Percentiles rank a stretch among this genome's conserved stretches.
These are phyloP conservation scores for Aspergillus steynii DNA, from an alignment of 495 filamentous ascomycete species.

Conservation along the genomic window DNA sequence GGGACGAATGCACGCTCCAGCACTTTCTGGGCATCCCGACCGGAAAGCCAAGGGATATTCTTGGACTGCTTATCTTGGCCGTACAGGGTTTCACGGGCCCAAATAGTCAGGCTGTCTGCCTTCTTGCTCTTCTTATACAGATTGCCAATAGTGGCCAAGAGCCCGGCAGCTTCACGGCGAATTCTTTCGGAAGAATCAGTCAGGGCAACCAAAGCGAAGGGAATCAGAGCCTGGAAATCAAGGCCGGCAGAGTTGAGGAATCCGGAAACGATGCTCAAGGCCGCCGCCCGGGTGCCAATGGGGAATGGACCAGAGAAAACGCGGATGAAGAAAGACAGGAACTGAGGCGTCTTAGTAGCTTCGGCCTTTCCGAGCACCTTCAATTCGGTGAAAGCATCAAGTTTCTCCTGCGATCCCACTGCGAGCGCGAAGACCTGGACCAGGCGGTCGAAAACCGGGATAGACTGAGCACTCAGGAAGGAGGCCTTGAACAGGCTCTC, in stretches of 20 bases:
- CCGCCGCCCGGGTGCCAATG: constrained; percentile 62
- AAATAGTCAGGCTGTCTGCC: constrained; percentile 32
- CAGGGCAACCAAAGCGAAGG: constrained; percentile 73
- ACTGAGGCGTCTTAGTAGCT: constrained; percentile 61
- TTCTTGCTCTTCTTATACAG: constrained; percentile 50
- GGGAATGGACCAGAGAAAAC: constrained; percentile 74
- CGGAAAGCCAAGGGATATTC: constrained; percentile 58
- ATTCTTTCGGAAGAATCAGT: constrained; percentile 72
- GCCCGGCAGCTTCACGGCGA: constrained; percentile 69
- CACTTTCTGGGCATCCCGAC: constrained; percentile 56
- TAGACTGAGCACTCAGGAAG: constrained; percentile 36
- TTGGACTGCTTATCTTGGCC: constrained; percentile 50
- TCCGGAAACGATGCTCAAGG: constrained; percentile 59
- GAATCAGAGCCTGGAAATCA: constrained; percentile 76
- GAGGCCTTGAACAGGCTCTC: constrained; percentile 32
- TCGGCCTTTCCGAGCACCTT: constrained; percentile 57
- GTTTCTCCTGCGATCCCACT: constrained; percentile 45
- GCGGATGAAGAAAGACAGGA: constrained; percentile 73
- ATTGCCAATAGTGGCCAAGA: constrained; percentile 49
- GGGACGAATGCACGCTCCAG: constrained; percentile 65
- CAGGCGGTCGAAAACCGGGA: constrained; percentile 54
- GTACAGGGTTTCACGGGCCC: constrained; percentile 59
- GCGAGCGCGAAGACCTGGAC: constrained; percentile 64
- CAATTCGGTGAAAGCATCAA: constrained; percentile 58
- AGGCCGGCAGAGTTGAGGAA: constrained; percentile 52